These are phyloP conservation scores for Eragrostis curvula DNA, from an alignment of 176 grass and related monocot species.

Conservation along the genomic window DNA sequence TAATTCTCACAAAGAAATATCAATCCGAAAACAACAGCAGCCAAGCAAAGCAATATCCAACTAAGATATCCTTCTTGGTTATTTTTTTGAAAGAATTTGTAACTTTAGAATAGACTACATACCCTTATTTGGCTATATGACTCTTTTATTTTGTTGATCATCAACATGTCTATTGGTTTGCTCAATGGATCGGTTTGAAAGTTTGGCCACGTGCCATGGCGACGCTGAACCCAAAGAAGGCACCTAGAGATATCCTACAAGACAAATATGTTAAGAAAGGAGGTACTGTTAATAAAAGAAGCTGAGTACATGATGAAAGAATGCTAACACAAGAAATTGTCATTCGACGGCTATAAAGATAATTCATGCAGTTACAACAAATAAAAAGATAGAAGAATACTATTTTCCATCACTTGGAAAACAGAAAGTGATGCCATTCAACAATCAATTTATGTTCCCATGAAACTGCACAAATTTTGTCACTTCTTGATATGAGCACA, in stretches of 20 bases:
- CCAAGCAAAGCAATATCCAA: slow-evolving; percentile 9
- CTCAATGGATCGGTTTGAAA: slow-evolving; percentile 78
- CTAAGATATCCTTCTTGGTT: background rate
- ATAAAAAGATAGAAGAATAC: background rate
- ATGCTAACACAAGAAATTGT: background rate
- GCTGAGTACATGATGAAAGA: background rate
- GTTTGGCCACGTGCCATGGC: slow-evolving; percentile 78
- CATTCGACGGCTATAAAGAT: background rate
- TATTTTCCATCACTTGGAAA: slow-evolving; percentile 4
- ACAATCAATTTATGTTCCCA: slow-evolving; percentile 1
- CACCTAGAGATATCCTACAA: slow-evolving; percentile 95
- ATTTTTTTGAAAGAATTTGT: background rate
- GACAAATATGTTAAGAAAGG: slow-evolving; percentile 30
- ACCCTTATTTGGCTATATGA: slow-evolving; percentile 90
- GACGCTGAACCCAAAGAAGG: slow-evolving; percentile 85
- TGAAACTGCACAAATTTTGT: background rate
- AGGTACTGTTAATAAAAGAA: slow-evolving; percentile 9
- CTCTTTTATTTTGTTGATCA: slow-evolving; percentile 96
- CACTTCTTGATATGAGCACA: background rate
- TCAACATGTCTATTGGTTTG: slow-evolving; percentile 89
- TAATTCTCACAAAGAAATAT: background rate
- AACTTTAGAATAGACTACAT: slow-evolving; percentile 47
- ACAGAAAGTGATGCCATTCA: background rate
- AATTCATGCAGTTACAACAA: slow-evolving; percentile 18
- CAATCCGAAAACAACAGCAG: background rate